phyloP scores from a whole-genome alignment of 352 stramenopile genomes.

The Sclerospora graminicola region DNA sequence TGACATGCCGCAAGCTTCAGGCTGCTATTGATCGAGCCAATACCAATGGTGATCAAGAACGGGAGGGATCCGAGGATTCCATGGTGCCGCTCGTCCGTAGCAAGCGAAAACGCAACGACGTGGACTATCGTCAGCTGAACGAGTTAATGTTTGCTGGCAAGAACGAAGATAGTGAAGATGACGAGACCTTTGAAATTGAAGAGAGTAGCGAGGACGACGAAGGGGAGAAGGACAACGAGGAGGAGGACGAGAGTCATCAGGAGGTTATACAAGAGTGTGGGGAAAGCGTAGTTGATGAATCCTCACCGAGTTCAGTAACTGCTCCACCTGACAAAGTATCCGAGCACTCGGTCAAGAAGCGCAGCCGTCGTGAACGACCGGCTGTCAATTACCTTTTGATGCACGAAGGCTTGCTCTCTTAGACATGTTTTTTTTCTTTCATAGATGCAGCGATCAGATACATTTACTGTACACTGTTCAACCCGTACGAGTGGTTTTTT shows the following conservation, averaged over 20 bases:
- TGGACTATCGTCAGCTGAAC: slow-evolving; percentile 79
- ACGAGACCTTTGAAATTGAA: slow-evolving; percentile 37
- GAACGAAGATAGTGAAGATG: slow-evolving; percentile 47
- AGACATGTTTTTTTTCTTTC: neutral
- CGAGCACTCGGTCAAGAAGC: slow-evolving; percentile 5
- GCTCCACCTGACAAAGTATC: slow-evolving; percentile 11
- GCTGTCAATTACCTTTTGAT: slow-evolving; percentile 48
- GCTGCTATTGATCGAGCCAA: slow-evolving; percentile 26
- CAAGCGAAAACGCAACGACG: slow-evolving; percentile 69
- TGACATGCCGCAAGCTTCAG: slow-evolving; percentile 21
- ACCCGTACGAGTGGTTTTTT: slow-evolving; percentile 1
- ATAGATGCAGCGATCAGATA: slow-evolving; percentile 14
- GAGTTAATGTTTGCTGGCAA: slow-evolving; percentile 64
- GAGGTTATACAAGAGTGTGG: slow-evolving; percentile 6
- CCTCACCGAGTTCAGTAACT: slow-evolving; percentile 18
- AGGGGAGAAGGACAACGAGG: slow-evolving; percentile 21
- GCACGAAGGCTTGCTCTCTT: slow-evolving; percentile 37
- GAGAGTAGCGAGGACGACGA: slow-evolving; percentile 28
- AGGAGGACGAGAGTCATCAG: slow-evolving; percentile 9
- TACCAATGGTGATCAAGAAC: slow-evolving; percentile 2
- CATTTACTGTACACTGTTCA: slow-evolving; percentile 17
- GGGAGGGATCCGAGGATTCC: slow-evolving; percentile 19
- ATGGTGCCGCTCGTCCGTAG: slow-evolving; percentile 40
- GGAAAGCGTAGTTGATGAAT: slow-evolving; percentile 7
- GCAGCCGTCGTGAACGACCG: slow-evolving; percentile 15